A percentile compares a stretch with the other conserved stretches of the same genome.
Evolutionary conservation across 192 early-diverging fungal species (phyloP).

Genomic region (Chytriomyces hyalinus): DNA sequence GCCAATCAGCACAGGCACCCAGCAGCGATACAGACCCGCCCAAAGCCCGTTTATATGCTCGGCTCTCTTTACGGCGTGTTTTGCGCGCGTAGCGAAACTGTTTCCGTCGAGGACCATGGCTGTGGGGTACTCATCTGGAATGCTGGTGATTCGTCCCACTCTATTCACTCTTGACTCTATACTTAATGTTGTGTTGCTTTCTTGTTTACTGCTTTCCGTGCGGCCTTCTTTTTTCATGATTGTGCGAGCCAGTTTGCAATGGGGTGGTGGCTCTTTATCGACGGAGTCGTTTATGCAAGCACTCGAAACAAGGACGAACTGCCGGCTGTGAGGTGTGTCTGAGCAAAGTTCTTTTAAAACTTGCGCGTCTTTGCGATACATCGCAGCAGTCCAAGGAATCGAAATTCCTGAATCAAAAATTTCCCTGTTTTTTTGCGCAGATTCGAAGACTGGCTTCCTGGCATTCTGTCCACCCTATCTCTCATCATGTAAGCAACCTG

Average conservation of each 20-base stretch:
- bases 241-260: constrained; percentile 51
- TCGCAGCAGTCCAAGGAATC: too few species aligned
- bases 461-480: constrained; percentile 55
- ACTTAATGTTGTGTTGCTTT: background rate
- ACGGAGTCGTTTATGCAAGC: constrained; percentile 45
- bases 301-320: constrained; percentile 17
- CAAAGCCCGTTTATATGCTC: background rate
- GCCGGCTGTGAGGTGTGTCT: constrained; percentile 8
- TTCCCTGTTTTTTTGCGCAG: background rate
- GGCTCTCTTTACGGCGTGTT: background rate
- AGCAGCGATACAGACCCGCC: too few species aligned
- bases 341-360: too few species aligned
- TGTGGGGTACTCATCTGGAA: constrained; percentile 45
- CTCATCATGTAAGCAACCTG: constrained; percentile 46
- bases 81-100: background rate
- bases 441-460: constrained; percentile 62
- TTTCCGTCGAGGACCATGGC: constrained; percentile 38
- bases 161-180: background rate
- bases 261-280: constrained; percentile 61
- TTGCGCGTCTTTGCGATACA: too few species aligned
- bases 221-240: background rate
- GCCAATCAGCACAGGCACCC: background rate
- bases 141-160: constrained; percentile 24
- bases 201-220: background rate
- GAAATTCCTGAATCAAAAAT: too few species aligned